Evolutionary conservation across 148 eudicot species (phyloP).

Genomic region (Rhododendron henanense): DNA sequence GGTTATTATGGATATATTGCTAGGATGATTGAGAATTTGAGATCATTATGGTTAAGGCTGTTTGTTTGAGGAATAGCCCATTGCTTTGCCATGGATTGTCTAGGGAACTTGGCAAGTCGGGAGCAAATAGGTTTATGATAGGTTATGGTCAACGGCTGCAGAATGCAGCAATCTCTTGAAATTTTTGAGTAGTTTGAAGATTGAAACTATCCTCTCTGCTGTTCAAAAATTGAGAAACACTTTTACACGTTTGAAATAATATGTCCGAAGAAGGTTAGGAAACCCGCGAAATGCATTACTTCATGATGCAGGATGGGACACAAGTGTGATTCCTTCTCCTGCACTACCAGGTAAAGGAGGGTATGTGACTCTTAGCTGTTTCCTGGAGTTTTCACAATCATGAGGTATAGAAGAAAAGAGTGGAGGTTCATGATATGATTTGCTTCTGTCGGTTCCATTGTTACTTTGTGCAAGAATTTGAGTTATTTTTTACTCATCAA

Average conservation of each 20-base stretch:
- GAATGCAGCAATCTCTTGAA: neutral
- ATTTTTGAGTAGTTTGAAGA: neutral
- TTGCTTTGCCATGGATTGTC: neutral
- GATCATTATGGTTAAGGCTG: neutral
- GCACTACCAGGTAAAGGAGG: slow-evolving; percentile 4
- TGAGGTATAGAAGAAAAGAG: neutral
- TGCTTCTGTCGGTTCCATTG: neutral
- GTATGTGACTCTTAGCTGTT: neutral
- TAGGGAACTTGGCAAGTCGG: neutral
- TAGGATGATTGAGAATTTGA: neutral
- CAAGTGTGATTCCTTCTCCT: neutral
- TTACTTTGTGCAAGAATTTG: neutral
- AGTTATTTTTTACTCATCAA: neutral
- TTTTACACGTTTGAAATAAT: neutral
- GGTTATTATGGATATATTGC: neutral
- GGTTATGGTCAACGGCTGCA: neutral
- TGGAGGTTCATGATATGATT: neutral
- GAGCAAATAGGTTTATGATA: neutral
- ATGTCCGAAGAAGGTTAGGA: neutral
- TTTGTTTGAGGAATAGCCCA: neutral
- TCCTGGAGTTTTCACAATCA: neutral
- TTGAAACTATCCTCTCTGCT: neutral
- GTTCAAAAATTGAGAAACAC: too few species aligned
- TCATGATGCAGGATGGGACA: neutral
- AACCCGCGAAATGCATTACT: neutral